A percentile compares a stretch with the other conserved stretches of the same genome.
phyloP scores from a whole-genome alignment of 1,284 basidiomycete species.

The Ustilago esculenta region DNA sequence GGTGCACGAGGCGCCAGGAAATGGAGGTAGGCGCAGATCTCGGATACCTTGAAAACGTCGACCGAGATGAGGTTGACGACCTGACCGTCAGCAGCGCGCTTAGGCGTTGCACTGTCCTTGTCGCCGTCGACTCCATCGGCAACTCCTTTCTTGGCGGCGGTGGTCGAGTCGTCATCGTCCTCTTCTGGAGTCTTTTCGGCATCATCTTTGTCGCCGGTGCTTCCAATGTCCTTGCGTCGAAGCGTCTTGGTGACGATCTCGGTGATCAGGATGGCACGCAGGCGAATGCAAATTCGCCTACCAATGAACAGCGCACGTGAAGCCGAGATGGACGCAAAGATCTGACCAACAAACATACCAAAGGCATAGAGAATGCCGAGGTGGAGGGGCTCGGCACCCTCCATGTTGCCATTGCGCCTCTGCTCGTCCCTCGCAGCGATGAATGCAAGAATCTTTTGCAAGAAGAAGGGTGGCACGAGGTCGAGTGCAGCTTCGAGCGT shows the following conservation, averaged over 20 bases:
- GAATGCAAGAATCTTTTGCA: conserved; percentile 70
- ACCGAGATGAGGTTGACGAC: conserved; percentile 72
- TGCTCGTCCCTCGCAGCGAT: conserved; percentile 60
- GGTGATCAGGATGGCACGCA: conserved; percentile 70
- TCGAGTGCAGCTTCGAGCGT: conserved; percentile 68
- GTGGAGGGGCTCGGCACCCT: conserved; percentile 66
- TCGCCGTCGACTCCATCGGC: conserved; percentile 9
- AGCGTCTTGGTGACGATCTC: conserved; percentile 72
- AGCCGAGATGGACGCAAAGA: conserved; percentile 67
- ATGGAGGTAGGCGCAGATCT: conserved; percentile 65
- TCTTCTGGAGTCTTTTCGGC: conserved; percentile 21
- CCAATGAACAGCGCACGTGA: conserved; percentile 70
- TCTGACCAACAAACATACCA: conserved; percentile 70
- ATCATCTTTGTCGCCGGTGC: conserved; percentile 37
- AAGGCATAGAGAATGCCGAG: conserved; percentile 71
- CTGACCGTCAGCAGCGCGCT: conserved; percentile 69
- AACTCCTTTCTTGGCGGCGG: conserved; percentile 25
- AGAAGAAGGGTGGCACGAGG: conserved; percentile 70
- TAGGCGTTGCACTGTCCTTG: conserved; percentile 30
- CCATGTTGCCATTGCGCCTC: conserved; percentile 21
- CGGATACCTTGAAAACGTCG: conserved; percentile 69
- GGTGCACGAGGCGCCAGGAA: conserved; percentile 69
- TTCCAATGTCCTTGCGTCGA: conserved; percentile 69
- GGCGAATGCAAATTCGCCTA: conserved; percentile 68
- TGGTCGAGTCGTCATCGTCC: conserved; percentile 20